Base-by-base conservation (phyloP, 495 filamentous ascomycete genomes). In the Parmelia sp. region DNA sequence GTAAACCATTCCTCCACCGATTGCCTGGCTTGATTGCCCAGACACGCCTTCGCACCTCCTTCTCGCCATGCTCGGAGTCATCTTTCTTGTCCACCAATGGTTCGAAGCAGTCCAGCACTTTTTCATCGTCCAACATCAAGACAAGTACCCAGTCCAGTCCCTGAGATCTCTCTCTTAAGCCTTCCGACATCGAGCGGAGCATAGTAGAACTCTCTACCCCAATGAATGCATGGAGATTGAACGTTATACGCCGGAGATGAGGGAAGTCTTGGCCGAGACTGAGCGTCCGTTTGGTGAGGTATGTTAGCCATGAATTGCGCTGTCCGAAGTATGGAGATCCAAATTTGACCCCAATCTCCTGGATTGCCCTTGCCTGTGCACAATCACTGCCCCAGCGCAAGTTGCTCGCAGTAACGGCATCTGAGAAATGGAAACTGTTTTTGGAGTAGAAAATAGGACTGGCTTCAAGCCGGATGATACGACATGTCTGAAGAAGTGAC, bases 121-220 rank as follows among this genome's bases (percentile, higher is more conserved):
- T 17, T n/a, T 58, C 57, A 10, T 40, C 23, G 19, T 17, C 17
- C 7, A 60, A 10, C 11, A 4, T 21, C 29, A 60, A 44, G 11
- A 60, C 25, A 21, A 44, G 58, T 9, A 60, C 29, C 58, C 58
- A 60, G 3, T 60, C 58, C 40, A 60, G 44, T 29, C 58, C 12
- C 6, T 60, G 31, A 9, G n/a, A 21, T 17, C 39, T 44, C 25
- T 47, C 15, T 33, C 23, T 27, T 6, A 45, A 47, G 9, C 15
- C 5, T 45, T 33, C 14, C 14, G 29, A 60, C 25, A 33, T 60
- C 31, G 29, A 58, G 35, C 36, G 39, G 31, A 40, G 11, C 23
- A 23, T 14, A 17, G 8, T 33, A 21, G 40, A 11, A 19, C 15
- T 47, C 58, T 27, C 40, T 10, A n/a, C n/a, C 14, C 27, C 12